phyloP scores from a whole-genome alignment of 768 basidiomycete species.

The Lactifluus piperatus region DNA sequence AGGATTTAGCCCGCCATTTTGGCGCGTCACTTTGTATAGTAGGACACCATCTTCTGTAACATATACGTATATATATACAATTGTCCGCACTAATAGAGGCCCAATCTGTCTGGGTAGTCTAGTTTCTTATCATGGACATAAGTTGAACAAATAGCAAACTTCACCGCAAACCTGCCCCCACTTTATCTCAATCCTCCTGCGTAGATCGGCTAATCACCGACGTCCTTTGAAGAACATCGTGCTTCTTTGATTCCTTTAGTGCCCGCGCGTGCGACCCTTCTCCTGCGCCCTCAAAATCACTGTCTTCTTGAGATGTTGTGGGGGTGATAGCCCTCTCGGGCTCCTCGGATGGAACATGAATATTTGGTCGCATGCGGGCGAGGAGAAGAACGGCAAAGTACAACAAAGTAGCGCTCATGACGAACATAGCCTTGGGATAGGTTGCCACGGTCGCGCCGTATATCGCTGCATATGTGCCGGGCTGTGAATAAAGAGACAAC shows the following conservation, averaged over 20 bases:
- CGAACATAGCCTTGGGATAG: constrained; percentile 19
- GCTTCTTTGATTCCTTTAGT: not conserved
- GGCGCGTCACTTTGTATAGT: no score
- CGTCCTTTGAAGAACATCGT: not conserved
- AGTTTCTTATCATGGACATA: not conserved
- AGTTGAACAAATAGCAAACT: not conserved
- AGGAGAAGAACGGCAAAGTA: constrained; percentile 14
- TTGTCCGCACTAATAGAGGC: not conserved
- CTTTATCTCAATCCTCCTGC: constrained; percentile 5
- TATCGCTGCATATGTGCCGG: constrained; percentile 19
- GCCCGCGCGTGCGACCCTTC: not conserved
- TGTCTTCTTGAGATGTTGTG: not conserved
- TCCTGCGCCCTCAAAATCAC: not conserved
- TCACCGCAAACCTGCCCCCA: not conserved
- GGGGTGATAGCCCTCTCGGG: not conserved
- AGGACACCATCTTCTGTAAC: not conserved
- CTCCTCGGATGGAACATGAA: constrained; percentile 10
- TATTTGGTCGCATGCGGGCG: constrained; percentile 16
- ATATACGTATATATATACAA: not conserved
- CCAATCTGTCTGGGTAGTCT: not conserved
- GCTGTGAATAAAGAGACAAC: not conserved
- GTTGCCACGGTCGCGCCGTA: constrained; percentile 17
- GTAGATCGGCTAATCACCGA: not conserved
- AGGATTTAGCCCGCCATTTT: not conserved
- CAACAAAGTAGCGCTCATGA: constrained; percentile 16